Evolutionary conservation across 202 grass and related monocot genomes (phyloP).

Genomic region (Zizania palustris): DNA sequence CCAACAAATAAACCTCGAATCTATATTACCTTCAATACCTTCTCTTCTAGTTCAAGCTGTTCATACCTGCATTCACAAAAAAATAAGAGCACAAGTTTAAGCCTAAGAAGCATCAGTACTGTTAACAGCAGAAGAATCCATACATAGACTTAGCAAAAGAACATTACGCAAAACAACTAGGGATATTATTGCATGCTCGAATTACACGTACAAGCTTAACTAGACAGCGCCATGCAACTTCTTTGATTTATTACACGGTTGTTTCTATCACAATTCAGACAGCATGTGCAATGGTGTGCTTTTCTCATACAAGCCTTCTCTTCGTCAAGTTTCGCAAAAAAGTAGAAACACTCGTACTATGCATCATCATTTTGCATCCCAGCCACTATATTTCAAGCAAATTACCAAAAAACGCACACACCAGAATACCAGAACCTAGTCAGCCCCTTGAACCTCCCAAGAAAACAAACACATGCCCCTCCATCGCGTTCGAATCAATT

Average conservation of each 20-base stretch:
- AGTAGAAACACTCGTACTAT: neutral
- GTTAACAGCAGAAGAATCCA: neutral
- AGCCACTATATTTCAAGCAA: neutral
- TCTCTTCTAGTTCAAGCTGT: conserved; percentile 80
- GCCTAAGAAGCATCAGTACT: conserved; percentile 7
- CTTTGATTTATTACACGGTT: neutral
- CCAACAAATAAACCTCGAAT: conserved; percentile 19
- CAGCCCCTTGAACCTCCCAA: neutral
- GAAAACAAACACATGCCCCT: neutral
- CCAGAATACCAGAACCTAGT: neutral
- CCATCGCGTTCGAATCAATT: conserved; percentile 3
- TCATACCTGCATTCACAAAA: conserved; percentile 67
- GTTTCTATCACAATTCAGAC: conserved; percentile 36
- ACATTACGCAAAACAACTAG: neutral
- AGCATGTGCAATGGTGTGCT: conserved; percentile 21
- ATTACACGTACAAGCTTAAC: conserved; percentile 3
- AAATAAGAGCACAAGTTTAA: conserved; percentile 39
- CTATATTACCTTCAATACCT: conserved; percentile 74
- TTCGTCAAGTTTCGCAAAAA: conserved; percentile 17
- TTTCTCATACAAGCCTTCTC: conserved; percentile 38
- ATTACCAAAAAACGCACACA: neutral
- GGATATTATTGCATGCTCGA: neutral
- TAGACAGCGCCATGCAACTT: neutral
- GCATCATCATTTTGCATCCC: neutral
- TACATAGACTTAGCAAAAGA: neutral